Evolutionary conservation across 139 green algal genomes (phyloP).

Genomic region (Coccomyxa sp.): DNA sequence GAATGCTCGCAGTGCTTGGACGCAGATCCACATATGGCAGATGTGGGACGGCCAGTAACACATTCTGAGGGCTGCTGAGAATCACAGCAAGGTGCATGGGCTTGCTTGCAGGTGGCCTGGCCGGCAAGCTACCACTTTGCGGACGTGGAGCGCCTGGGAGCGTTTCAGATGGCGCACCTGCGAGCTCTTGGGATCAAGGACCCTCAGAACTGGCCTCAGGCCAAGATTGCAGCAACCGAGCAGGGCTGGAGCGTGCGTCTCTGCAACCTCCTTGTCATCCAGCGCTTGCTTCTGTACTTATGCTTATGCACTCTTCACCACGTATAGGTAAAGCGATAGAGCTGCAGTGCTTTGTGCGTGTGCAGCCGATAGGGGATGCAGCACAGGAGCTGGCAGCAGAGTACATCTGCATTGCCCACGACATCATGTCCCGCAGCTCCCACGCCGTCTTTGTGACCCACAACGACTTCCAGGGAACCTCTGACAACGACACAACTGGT

Average conservation of each 20-base stretch:
- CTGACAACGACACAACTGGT: background rate
- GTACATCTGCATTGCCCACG: background rate
- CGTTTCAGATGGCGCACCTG: background rate
- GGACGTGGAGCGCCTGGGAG: background rate
- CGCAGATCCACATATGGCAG: background rate
- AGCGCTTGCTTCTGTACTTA: background rate
- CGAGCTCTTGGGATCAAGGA: background rate
- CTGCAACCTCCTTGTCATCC: background rate
- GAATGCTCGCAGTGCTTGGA: background rate
- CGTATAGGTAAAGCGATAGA: background rate
- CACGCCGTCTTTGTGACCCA: background rate
- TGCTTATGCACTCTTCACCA: background rate
- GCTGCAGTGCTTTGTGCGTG: background rate
- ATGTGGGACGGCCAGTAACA: background rate
- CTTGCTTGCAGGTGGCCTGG: background rate
- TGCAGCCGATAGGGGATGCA: background rate
- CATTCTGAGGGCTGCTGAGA: background rate
- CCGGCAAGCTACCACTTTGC: background rate
- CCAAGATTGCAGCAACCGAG: constrained; percentile 1
- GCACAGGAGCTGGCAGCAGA: background rate
- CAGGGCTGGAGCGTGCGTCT: background rate
- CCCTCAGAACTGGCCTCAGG: background rate
- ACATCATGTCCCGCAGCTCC: background rate
- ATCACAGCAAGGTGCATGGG: background rate
- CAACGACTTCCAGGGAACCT: constrained; percentile 1